Evolutionary conservation across 805 yeast species (phyloP).

Genomic region (Saturnispora galanensis): DNA sequence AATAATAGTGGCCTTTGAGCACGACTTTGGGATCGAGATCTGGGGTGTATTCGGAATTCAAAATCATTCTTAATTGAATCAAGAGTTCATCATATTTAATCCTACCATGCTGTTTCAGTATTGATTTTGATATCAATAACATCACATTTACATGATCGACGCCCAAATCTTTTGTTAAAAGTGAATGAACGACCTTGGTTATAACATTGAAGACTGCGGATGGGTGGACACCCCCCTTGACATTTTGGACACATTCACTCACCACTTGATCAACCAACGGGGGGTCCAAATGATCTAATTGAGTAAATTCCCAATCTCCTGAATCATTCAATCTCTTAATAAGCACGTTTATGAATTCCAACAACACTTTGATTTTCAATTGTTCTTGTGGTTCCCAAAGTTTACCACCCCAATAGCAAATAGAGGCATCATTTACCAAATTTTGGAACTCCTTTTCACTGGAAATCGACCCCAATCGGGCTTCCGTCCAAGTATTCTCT

Average conservation of each 20-base stretch:
- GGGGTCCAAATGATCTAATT: neutral
- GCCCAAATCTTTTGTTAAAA: neutral
- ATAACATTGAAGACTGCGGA: neutral
- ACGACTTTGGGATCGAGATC: slow-evolving; percentile 48
- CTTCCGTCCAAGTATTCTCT: neutral
- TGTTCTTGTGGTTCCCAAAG: neutral
- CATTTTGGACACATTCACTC: no score
- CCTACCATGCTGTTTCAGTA: slow-evolving; percentile 4
- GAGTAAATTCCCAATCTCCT: slow-evolving; percentile 12
- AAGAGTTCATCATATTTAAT: slow-evolving; percentile 41
- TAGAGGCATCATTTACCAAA: neutral
- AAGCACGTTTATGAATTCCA: neutral
- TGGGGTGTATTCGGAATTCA: slow-evolving; percentile 45
- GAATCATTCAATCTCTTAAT: slow-evolving; percentile 2
- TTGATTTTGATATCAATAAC: slow-evolving; percentile 10
- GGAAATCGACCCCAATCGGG: neutral
- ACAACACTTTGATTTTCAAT: no score
- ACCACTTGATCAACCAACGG: no score
- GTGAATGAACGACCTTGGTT: neutral
- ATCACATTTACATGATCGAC: slow-evolving; percentile 15
- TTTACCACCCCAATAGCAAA: neutral
- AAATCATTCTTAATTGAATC: slow-evolving; percentile 49
- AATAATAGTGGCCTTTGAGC: slow-evolving; percentile 28
- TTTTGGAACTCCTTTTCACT: neutral
- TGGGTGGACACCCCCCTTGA: no score